Evolutionary conservation across 2,329 filamentous ascomycete genomes (phyloP).

Genomic region (Sclerotinia sclerotiorum): DNA sequence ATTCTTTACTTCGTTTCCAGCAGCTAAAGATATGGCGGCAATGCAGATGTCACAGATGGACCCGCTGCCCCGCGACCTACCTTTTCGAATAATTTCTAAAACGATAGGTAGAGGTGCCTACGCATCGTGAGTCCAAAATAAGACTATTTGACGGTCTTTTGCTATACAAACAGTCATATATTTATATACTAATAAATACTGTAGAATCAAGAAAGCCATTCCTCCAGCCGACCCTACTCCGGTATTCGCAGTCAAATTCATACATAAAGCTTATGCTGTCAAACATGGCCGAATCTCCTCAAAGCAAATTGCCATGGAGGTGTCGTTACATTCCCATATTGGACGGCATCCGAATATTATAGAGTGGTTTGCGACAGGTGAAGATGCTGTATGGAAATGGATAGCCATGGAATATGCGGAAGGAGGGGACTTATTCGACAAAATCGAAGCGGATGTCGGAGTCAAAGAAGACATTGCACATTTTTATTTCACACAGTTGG

Average conservation of each 20-base stretch:
- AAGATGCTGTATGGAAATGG: constrained; percentile 88
- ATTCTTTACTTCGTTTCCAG: constrained; percentile 1
- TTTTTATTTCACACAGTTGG: constrained; percentile 90
- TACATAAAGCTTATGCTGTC: constrained; percentile 93
- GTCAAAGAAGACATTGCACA: constrained; percentile 95
- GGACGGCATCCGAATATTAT: constrained; percentile 92
- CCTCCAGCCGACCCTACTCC: constrained; percentile 68
- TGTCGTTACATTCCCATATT: constrained; percentile 83
- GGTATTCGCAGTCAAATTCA: constrained; percentile 96
- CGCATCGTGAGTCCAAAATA: constrained; percentile 69
- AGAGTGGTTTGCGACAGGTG: constrained; percentile 83
- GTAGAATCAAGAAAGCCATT: constrained; percentile 75
- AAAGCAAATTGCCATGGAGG: constrained; percentile 90
- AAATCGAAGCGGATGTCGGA: constrained; percentile 96
- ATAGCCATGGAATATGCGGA: constrained; percentile 97
- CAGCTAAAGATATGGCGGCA: constrained; percentile 25
- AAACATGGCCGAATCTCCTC: constrained; percentile 83
- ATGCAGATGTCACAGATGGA: constrained; percentile 79
- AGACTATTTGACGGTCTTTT: not conserved
- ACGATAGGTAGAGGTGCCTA: constrained; percentile 97
- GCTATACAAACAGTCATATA: not conserved
- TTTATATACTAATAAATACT: constrained; percentile 25
- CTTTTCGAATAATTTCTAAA: constrained; percentile 92
- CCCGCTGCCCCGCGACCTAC: constrained; percentile 79
- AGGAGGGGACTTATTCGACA: constrained; percentile 96